Conservation (phyloP, 2,329 filamentous ascomycete species). For the Cladosporium sp. region DNA sequence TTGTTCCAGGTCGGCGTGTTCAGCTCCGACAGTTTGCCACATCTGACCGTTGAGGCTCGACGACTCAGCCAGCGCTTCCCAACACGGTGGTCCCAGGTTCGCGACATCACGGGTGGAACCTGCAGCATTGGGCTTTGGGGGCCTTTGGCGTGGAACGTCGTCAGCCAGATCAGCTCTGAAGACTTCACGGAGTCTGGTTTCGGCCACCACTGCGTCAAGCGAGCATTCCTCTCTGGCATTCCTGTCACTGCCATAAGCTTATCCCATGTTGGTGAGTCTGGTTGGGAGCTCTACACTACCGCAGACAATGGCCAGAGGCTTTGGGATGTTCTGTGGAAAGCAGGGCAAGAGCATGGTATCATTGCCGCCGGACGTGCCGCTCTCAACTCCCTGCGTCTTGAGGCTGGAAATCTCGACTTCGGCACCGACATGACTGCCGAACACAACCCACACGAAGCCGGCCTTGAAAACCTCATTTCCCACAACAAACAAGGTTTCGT, state of each 20-base stretch:
- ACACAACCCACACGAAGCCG: conserved; percentile 61
- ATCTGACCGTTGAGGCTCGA: conserved; percentile 56
- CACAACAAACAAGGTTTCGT: conserved; percentile 51
- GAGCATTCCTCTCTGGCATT: conserved; percentile 53
- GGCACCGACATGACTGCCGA: conserved; percentile 62
- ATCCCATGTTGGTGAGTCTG: conserved; percentile 62
- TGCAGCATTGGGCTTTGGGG: conserved; percentile 66
- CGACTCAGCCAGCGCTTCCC: conserved; percentile 46
- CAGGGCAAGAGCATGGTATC: conserved; percentile 56
- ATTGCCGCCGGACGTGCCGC: conserved; percentile 60
- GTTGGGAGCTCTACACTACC: conserved; percentile 63
- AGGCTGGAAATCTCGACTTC: conserved; percentile 60
- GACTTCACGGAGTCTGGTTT: conserved; percentile 50
- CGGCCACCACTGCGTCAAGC: conserved; percentile 53
- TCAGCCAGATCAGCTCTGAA: conserved; percentile 47
- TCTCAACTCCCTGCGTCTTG: conserved; percentile 59
- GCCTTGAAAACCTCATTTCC: conserved; percentile 54
- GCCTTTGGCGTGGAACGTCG: conserved; percentile 55
- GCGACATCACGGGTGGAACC: conserved; percentile 60
- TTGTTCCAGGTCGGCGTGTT: conserved; percentile 60
- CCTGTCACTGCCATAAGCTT: conserved; percentile 58
- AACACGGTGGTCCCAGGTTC: conserved; percentile 51
- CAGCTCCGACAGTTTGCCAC: conserved; percentile 55
- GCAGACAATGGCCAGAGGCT: conserved; percentile 59
- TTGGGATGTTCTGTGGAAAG: conserved; percentile 60